These are phyloP conservation scores for Calophaca sinica DNA, from an alignment of 306 rosid species.

Conservation along the genomic window DNA sequence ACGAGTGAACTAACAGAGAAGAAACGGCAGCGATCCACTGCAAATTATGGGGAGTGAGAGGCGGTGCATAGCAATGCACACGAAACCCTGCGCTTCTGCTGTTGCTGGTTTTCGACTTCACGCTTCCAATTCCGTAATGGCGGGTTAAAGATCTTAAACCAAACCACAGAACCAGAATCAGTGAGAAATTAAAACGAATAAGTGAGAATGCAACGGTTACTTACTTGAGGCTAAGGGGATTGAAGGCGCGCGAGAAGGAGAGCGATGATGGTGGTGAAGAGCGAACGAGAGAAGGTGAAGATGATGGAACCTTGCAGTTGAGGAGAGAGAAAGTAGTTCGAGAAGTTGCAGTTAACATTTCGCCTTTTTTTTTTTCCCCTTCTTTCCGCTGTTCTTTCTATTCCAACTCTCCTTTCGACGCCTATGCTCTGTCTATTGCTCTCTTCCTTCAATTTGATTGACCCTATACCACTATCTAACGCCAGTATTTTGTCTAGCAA, in stretches of 20 bases:
- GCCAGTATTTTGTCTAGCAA: too few species aligned
- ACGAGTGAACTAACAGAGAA: slow-evolving; percentile 53
- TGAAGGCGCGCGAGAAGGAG: slow-evolving; percentile 28
- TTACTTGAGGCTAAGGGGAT: slow-evolving; percentile 36
- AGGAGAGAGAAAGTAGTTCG: too few species aligned
- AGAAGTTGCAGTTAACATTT: too few species aligned
- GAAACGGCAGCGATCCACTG: slow-evolving; percentile 73
- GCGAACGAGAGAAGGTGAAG: slow-evolving; percentile 20
- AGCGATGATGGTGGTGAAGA: background rate
- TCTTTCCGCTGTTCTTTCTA: too few species aligned
- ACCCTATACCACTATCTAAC: too few species aligned
- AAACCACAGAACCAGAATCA: background rate
- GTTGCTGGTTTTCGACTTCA: slow-evolving; percentile 35
- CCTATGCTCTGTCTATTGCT: too few species aligned
- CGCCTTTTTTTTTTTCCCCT: too few species aligned
- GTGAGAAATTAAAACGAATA: background rate
- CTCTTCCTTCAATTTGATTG: too few species aligned
- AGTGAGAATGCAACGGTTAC: background rate
- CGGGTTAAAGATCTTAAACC: slow-evolving; percentile 51
- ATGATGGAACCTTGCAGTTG: too few species aligned
- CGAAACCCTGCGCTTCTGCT: too few species aligned
- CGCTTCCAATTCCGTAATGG: slow-evolving; percentile 35
- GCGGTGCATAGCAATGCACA: slow-evolving; percentile 47
- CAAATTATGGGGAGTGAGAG: slow-evolving; percentile 53
- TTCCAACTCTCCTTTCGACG: too few species aligned